phyloP scores from a whole-genome alignment of 306 rosid genomes.

The Quercus variabilis region DNA sequence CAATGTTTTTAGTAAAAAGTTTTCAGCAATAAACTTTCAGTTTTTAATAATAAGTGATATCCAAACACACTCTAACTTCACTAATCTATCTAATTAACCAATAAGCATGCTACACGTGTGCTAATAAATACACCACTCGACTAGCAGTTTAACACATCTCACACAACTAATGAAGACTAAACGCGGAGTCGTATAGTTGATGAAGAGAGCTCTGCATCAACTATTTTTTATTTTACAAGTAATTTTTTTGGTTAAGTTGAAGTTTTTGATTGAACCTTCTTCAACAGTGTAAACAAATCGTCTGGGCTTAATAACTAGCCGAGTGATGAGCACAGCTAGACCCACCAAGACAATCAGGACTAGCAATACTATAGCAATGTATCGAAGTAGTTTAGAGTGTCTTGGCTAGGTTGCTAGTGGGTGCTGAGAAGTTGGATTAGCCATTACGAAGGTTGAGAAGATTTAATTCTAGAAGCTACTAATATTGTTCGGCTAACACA shows the following conservation, averaged over 20 bases:
- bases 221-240: too few relatives aligned
- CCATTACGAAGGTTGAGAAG: slow-evolving; percentile 34
- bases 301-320: slow-evolving; percentile 64
- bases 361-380: slow-evolving; percentile 38
- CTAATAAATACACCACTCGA: too few relatives aligned
- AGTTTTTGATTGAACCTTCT: slow-evolving; percentile 50
- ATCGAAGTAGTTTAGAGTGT: slow-evolving; percentile 21
- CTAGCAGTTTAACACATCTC: too few relatives aligned
- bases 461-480: background rate
- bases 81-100: too few relatives aligned
- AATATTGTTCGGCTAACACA: background rate
- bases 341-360: slow-evolving; percentile 50
- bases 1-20: too few relatives aligned
- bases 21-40: too few relatives aligned
- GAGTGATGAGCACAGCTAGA: slow-evolving; percentile 54
- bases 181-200: too few relatives aligned
- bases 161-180: too few relatives aligned
- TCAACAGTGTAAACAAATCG: slow-evolving; percentile 60
- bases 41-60: too few relatives aligned
- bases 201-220: too few relatives aligned
- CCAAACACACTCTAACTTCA: too few relatives aligned
- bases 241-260: slow-evolving; percentile 41
- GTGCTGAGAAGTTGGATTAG: slow-evolving; percentile 21
- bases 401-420: background rate
- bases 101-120: too few relatives aligned